phyloP scores from a whole-genome alignment of 495 filamentous ascomycete species.

The Podospora conica region DNA sequence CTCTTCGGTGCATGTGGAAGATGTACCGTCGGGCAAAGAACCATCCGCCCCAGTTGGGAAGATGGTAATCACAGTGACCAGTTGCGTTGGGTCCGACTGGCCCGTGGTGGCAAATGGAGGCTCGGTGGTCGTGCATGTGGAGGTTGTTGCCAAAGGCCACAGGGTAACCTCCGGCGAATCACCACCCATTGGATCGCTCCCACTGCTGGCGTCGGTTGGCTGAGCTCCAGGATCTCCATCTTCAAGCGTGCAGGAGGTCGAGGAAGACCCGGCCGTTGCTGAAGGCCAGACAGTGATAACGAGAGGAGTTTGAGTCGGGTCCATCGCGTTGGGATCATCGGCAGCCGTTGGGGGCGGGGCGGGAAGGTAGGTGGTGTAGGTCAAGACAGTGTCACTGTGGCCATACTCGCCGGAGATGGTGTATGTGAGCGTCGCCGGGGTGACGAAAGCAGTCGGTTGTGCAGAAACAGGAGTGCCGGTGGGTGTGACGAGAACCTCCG shows the following conservation, averaged over 20 bases:
- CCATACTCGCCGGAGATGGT: conserved; percentile 19
- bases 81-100: not conserved
- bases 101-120: not conserved
- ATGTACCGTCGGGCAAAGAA: not conserved
- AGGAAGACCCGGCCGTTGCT: not conserved
- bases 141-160: not conserved
- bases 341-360: not conserved
- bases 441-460: not conserved
- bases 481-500: conserved; percentile 12
- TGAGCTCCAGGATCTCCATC: not conserved
- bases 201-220: not conserved
- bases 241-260: not conserved
- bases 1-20: not conserved
- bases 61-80: not conserved
- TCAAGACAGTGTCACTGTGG: conserved; percentile 11
- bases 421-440: conserved; percentile 16
- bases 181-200: not conserved
- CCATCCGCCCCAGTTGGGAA: not conserved
- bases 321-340: not conserved
- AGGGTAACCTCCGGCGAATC: not conserved
- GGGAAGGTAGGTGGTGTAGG: conserved; percentile 15
- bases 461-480: not conserved
- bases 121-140: not conserved
- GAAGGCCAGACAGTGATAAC: conserved; percentile 5
- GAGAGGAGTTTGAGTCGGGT: not conserved